Evolutionary conservation across 2,329 filamentous ascomycete species (phyloP).

Genomic region (Sporothrix dimorphospora): DNA sequence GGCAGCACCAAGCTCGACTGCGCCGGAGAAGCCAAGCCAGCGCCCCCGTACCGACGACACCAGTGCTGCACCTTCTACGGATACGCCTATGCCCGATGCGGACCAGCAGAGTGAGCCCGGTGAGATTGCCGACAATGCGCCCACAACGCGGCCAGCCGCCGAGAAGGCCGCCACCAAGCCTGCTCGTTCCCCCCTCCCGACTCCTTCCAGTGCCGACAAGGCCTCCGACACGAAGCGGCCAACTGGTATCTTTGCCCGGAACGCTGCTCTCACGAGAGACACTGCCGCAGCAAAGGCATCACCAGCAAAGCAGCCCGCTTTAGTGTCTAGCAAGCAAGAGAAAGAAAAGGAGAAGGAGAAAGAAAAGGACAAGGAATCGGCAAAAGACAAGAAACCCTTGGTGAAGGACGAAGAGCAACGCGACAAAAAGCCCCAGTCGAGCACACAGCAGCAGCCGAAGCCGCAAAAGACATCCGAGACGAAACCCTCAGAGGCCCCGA

Average conservation of each 20-base stretch:
- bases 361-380: neutral
- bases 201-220: neutral
- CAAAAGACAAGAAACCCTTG: neutral
- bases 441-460: neutral
- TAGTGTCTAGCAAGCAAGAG: neutral
- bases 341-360: neutral
- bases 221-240: constrained; percentile 24
- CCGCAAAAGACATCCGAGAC: constrained; percentile 6
- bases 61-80: constrained; percentile 48
- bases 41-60: constrained; percentile 59
- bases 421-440: neutral
- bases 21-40: constrained; percentile 46
- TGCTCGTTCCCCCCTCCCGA: constrained; percentile 4
- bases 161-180: constrained; percentile 9
- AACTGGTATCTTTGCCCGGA: constrained; percentile 24
- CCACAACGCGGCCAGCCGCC: neutral
- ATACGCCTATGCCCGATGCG: constrained; percentile 42
- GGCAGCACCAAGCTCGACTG: constrained; percentile 42
- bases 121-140: constrained; percentile 47
- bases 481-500: neutral
- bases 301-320: neutral
- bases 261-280: neutral
- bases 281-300: neutral
- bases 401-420: neutral
- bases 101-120: constrained; percentile 51